Base-by-base conservation (phyloP, 225 moss, liverwort and hornwort genomes). In the Anthoceros angustus region DNA sequence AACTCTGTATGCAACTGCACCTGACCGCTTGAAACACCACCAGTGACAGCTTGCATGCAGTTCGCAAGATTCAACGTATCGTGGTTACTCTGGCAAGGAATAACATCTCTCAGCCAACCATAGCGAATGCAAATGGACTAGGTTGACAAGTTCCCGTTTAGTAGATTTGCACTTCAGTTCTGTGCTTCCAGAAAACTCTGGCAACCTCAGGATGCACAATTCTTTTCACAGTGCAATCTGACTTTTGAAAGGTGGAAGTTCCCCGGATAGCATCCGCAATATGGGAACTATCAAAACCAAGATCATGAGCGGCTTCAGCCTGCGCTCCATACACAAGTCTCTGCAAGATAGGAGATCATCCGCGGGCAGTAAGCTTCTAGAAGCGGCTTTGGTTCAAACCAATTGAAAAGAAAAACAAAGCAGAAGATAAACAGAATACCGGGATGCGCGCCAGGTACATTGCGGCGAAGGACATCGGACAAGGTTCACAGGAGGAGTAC, bases 381-480 rank as follows among this genome's bases (percentile, higher is more conserved):
- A n/a, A 38, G 64, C 15, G 8, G 16, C 25, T 23, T 0, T n/a
- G 64, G 12, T 21, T 10, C 6, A 66, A 66, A 42, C 41, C 40
- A 41, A 42, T 40, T 24, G 21, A 41, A 66, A 23, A 12, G 45
- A 14, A 32, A 42, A 26, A 43, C 73, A 20, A 55, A 23, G n/a
- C 55, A 9, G 5, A 55, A 55, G 55, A 55, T 7, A 4, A 55
- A 32, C 1, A 32, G 32, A 55, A 46, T 74, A 81, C 84, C 78
- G 84, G 81, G 40, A 84, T 73, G 74, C 84, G 78, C 70, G 84
- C 84, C 78, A 84, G 70, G 69, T 84, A 84, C 84, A 84, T 79
- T 18, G 84, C 84, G 61, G 84, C 84, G 42, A 84, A 84, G 64
- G 84, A 84, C 84, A 84, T 84, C 12, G 84, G 84, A 67, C 84